A percentile compares a stretch with the other conserved stretches of the same genome.
Evolutionary conservation across 495 filamentous ascomycete species (phyloP).

Genomic region (Filosporella fistucella): DNA sequence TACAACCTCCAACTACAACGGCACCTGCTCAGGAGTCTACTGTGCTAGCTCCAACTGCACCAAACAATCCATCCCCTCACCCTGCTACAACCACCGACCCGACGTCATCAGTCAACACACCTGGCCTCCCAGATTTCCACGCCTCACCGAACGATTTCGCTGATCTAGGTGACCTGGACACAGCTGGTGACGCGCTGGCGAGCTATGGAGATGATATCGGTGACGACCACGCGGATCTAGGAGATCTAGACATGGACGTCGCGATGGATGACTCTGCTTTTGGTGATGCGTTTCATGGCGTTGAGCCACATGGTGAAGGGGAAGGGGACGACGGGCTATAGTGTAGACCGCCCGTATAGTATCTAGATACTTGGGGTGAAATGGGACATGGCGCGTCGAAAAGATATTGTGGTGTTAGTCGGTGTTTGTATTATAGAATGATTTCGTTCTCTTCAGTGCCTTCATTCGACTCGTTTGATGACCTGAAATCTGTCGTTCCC

Average conservation of each 20-base stretch:
- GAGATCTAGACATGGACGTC: constrained; percentile 36
- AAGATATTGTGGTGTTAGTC: too few relatives aligned
- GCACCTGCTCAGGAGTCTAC: constrained; percentile 1
- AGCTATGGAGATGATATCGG: constrained; percentile 22
- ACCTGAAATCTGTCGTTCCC: too few relatives aligned
- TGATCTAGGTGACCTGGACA: constrained; percentile 41
- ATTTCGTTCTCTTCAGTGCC: too few relatives aligned
- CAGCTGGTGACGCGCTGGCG: constrained; percentile 36
- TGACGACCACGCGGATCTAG: constrained; percentile 29
- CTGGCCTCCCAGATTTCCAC: constrained; percentile 29
- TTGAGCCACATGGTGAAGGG: constrained; percentile 19
- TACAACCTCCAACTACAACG: not conserved
- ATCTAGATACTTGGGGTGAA: too few relatives aligned
- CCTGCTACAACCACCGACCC: constrained; percentile 4
- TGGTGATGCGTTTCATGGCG: constrained; percentile 51
- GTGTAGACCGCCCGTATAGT: too few relatives aligned
- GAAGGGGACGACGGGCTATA: constrained; percentile 4
- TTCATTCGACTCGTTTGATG: too few relatives aligned
- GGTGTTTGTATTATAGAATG: too few relatives aligned
- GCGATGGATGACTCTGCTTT: constrained; percentile 52
- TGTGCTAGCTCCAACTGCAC: constrained; percentile 1
- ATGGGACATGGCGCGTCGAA: too few relatives aligned
- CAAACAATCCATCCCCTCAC: constrained; percentile 7
- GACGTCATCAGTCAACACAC: constrained; percentile 27
- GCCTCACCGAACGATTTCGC: constrained; percentile 42